Percentiles rank a stretch among this genome's conserved stretches.
Evolutionary conservation across 139 green algal species (phyloP).

Genomic region (Volvox reticuliferus): DNA sequence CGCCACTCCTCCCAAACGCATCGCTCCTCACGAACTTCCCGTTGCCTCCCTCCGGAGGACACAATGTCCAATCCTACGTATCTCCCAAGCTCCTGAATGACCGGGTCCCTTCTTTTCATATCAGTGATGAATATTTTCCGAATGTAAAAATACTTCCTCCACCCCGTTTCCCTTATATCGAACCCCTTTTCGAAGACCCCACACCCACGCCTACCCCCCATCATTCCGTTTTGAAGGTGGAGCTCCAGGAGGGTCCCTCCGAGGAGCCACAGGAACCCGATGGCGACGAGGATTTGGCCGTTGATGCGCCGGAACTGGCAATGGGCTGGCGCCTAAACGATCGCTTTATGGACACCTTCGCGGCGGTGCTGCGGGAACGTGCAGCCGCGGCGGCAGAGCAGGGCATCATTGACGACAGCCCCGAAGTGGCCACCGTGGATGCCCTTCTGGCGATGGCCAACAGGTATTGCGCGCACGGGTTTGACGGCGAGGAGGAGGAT

Average conservation of each 20-base stretch:
- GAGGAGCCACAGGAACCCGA: neutral
- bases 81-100: too few species aligned
- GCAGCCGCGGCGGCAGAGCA: neutral
- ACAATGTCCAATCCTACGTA: too few species aligned
- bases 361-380: neutral
- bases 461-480: neutral
- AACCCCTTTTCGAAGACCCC: too few species aligned
- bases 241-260: neutral
- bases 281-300: neutral
- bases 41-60: too few species aligned
- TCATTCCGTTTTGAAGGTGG: neutral
- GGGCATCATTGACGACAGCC: neutral
- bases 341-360: neutral
- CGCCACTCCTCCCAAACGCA: too few species aligned
- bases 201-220: too few species aligned
- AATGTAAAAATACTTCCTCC: too few species aligned
- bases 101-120: too few species aligned
- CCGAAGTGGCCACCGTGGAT: slow-evolving; percentile 16
- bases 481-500: slow-evolving; percentile 5
- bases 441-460: slow-evolving; percentile 19
- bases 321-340: slow-evolving; percentile 6
- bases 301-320: neutral
- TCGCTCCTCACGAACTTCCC: too few species aligned
- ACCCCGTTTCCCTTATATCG: too few species aligned
- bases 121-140: too few species aligned